Conservation (phyloP, 495 filamentous ascomycete genomes). For the Melanomma pulvis-pyrius region DNA sequence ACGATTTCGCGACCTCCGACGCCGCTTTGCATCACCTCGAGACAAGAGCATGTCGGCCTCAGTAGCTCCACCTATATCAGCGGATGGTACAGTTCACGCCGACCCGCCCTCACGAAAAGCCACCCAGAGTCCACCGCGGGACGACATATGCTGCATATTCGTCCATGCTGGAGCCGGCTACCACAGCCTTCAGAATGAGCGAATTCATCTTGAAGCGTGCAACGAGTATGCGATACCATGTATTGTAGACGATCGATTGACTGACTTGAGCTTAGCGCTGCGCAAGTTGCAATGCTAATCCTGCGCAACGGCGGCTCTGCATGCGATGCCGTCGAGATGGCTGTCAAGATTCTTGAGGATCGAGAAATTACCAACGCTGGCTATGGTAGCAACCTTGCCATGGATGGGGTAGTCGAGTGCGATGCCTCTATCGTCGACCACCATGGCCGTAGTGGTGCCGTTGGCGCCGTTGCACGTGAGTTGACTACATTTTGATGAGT, state of each 20-base stretch:
- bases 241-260: not conserved
- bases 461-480: constrained; percentile 86
- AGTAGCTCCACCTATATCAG: not conserved
- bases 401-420: constrained; percentile 88
- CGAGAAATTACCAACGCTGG: constrained; percentile 95
- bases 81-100: constrained; percentile 22
- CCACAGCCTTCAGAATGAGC: constrained; percentile 82
- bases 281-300: constrained; percentile 74
- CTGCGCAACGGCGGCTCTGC: constrained; percentile 77
- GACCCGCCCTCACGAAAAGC: constrained; percentile 31
- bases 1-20: constrained; percentile 26
- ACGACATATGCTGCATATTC: constrained; percentile 73
- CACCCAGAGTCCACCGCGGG: constrained; percentile 41
- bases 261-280: constrained; percentile 63
- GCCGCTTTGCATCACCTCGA: constrained; percentile 14
- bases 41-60: constrained; percentile 25
- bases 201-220: constrained; percentile 79
- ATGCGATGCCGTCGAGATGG: constrained; percentile 89
- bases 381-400: constrained; percentile 90
- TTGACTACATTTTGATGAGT: constrained; percentile 8
- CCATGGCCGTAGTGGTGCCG: constrained; percentile 85
- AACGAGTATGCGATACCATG: constrained; percentile 66
- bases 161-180: constrained; percentile 97
- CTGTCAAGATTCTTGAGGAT: constrained; percentile 84
- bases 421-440: constrained; percentile 94